A percentile compares a stretch with the other conserved stretches of the same genome.
Evolutionary conservation across 2,329 filamentous ascomycete species (phyloP).

Genomic region (Chrysoporthe cubensis): DNA sequence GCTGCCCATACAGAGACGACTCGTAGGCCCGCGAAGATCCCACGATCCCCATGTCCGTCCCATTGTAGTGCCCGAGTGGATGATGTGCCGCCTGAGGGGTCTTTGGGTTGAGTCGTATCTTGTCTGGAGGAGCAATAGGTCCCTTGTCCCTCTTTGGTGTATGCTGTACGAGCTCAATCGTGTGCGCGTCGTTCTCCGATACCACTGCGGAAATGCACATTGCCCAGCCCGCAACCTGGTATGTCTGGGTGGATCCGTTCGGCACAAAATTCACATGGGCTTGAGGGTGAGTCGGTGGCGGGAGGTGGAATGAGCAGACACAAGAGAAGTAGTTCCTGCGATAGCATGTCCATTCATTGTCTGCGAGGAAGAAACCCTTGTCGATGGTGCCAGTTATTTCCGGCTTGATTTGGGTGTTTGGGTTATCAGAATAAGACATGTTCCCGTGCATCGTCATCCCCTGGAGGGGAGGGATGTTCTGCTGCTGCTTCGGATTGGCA

Average conservation of each 20-base stretch:
- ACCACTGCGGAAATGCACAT: slow-evolving; percentile 86
- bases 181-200: slow-evolving; percentile 74
- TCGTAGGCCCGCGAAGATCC: slow-evolving; percentile 46
- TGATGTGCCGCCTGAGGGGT: slow-evolving; percentile 57
- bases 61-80: slow-evolving; percentile 49
- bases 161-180: slow-evolving; percentile 84
- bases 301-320: slow-evolving; percentile 75
- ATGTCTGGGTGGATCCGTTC: slow-evolving; percentile 57
- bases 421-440: slow-evolving; percentile 64
- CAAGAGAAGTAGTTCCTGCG: slow-evolving; percentile 90
- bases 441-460: slow-evolving; percentile 57
- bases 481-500: slow-evolving; percentile 43
- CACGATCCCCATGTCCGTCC: slow-evolving; percentile 40
- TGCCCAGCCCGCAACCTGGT: slow-evolving; percentile 73
- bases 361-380: slow-evolving; percentile 84
- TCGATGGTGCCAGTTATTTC: slow-evolving; percentile 82
- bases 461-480: slow-evolving; percentile 58
- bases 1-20: slow-evolving; percentile 43
- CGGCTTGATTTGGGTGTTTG: slow-evolving; percentile 57
- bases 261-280: slow-evolving; percentile 56
- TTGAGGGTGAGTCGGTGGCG: slow-evolving; percentile 49
- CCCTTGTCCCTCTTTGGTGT: slow-evolving; percentile 92
- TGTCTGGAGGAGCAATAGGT: slow-evolving; percentile 74
- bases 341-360: slow-evolving; percentile 90
- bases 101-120: slow-evolving; percentile 68